Evolutionary conservation across 805 yeast species (phyloP).

Genomic region (Maudiozyma saulgeensis): DNA sequence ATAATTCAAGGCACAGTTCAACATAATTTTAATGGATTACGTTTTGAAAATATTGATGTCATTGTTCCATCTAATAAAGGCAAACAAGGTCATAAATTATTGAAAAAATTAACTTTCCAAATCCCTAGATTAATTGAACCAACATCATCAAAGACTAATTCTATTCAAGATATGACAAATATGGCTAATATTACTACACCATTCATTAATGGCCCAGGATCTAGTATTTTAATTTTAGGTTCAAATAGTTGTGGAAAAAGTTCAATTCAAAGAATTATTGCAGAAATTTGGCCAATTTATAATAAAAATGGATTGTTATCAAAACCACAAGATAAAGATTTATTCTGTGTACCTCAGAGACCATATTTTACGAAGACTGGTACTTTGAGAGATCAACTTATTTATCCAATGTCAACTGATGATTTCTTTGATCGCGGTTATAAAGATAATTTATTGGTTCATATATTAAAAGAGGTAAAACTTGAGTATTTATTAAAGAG

Average conservation of each 20-base stretch:
- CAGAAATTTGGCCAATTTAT: slow-evolving; percentile 89
- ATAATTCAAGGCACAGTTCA: slow-evolving; percentile 77
- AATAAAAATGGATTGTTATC: slow-evolving; percentile 61
- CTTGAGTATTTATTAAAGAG: slow-evolving; percentile 72
- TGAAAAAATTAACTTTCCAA: slow-evolving; percentile 54
- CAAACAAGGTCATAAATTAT: slow-evolving; percentile 48
- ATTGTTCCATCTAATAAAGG: slow-evolving; percentile 66
- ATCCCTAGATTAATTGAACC: slow-evolving; percentile 27
- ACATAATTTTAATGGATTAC: slow-evolving; percentile 62
- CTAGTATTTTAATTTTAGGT: slow-evolving; percentile 72
- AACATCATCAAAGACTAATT: slow-evolving; percentile 15
- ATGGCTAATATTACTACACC: slow-evolving; percentile 18
- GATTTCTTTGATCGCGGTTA: slow-evolving; percentile 68
- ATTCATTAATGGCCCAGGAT: slow-evolving; percentile 34
- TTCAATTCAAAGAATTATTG: slow-evolving; percentile 70
- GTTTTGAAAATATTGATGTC: slow-evolving; percentile 75
- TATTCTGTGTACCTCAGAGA: slow-evolving; percentile 75
- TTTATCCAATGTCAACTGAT: slow-evolving; percentile 70
- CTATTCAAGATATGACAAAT: slow-evolving; percentile 32
- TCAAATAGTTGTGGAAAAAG: slow-evolving; percentile 88
- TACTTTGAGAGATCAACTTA: slow-evolving; percentile 81
- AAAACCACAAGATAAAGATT: slow-evolving; percentile 60
- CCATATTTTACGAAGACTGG: slow-evolving; percentile 72
- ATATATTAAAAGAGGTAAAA: slow-evolving; percentile 64
- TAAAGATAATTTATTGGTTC: slow-evolving; percentile 59